These are phyloP conservation scores for Colletotrichum karsti DNA, from an alignment of 2,329 filamentous ascomycete species.

Conservation along the genomic window DNA sequence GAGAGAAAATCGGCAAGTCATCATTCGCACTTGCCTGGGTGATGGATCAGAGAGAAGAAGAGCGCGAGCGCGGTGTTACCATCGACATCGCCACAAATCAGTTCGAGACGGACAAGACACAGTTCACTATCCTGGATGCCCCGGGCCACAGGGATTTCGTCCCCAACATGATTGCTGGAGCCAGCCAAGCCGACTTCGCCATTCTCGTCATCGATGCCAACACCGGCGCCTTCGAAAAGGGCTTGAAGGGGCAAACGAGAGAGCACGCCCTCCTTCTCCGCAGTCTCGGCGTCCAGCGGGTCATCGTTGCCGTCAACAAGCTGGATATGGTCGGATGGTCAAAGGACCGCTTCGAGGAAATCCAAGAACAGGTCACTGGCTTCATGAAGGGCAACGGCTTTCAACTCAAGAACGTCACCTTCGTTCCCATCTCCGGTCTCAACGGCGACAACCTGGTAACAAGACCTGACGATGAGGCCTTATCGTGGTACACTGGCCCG, in stretches of 20 bases:
- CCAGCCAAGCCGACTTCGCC: slow-evolving; percentile 94
- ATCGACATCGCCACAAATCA: slow-evolving; percentile 96
- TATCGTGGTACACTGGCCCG: slow-evolving; percentile 81
- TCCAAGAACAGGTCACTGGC: slow-evolving; percentile 81
- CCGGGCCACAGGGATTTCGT: slow-evolving; percentile 96
- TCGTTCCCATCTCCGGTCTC: slow-evolving; percentile 90
- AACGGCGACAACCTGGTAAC: slow-evolving; percentile 85
- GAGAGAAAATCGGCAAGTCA: slow-evolving; percentile 89
- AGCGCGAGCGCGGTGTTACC: slow-evolving; percentile 89
- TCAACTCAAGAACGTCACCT: slow-evolving; percentile 80
- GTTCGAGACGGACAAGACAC: slow-evolving; percentile 87
- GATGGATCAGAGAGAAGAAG: slow-evolving; percentile 89
- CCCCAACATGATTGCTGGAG: slow-evolving; percentile 98
- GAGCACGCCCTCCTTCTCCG: slow-evolving; percentile 91
- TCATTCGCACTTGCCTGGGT: slow-evolving; percentile 98
- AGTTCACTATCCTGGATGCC: slow-evolving; percentile 94
- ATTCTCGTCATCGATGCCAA: slow-evolving; percentile 93
- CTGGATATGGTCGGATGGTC: slow-evolving; percentile 90
- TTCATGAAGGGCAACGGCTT: slow-evolving; percentile 89
- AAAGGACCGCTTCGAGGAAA: slow-evolving; percentile 83
- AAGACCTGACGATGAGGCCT: slow-evolving; percentile 61
- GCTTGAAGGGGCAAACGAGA: slow-evolving; percentile 90
- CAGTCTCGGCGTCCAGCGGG: slow-evolving; percentile 87
- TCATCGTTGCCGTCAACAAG: slow-evolving; percentile 95
- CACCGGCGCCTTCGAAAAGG: slow-evolving; percentile 91